These are phyloP conservation scores for Apophysomyces elegans DNA, from an alignment of 371 early-diverging fungal species.

Conservation along the genomic window DNA sequence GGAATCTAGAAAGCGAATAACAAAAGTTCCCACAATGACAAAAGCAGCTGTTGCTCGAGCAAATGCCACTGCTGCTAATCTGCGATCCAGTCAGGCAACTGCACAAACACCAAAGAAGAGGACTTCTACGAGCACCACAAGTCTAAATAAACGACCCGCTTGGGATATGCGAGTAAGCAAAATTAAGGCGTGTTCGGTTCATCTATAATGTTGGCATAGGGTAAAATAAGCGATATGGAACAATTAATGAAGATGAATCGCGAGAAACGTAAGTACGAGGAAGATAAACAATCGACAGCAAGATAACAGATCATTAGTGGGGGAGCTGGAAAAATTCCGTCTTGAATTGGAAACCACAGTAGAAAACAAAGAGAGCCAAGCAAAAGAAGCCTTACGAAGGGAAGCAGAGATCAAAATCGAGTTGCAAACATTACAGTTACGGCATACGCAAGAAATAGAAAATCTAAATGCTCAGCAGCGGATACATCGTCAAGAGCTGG, in stretches of 20 bases:
- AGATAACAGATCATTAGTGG: conserved; percentile 23
- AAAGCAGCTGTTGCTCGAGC: conserved; percentile 8
- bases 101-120: neutral
- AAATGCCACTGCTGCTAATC: neutral
- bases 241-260: conserved; percentile 28
- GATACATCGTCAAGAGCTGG: conserved; percentile 36
- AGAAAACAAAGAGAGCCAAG: conserved; percentile 36
- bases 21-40: neutral
- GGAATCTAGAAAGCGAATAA: neutral
- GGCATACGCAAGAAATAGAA: conserved; percentile 30
- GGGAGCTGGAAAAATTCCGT: conserved; percentile 25
- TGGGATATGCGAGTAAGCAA: conserved; percentile 48
- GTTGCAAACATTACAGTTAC: conserved; percentile 25
- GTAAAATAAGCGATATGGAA: conserved; percentile 42
- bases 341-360: conserved; percentile 30
- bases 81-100: neutral
- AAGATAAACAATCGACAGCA: neutral
- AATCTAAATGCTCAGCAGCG: conserved; percentile 36
- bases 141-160: conserved; percentile 35
- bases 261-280: conserved; percentile 26
- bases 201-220: conserved; percentile 21
- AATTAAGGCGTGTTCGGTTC: neutral
- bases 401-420: conserved; percentile 31
- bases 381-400: conserved; percentile 31
- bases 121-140: neutral